Evolutionary conservation across 1,139 yeast species (phyloP).

Genomic region (Diutina scorzettiae): DNA sequence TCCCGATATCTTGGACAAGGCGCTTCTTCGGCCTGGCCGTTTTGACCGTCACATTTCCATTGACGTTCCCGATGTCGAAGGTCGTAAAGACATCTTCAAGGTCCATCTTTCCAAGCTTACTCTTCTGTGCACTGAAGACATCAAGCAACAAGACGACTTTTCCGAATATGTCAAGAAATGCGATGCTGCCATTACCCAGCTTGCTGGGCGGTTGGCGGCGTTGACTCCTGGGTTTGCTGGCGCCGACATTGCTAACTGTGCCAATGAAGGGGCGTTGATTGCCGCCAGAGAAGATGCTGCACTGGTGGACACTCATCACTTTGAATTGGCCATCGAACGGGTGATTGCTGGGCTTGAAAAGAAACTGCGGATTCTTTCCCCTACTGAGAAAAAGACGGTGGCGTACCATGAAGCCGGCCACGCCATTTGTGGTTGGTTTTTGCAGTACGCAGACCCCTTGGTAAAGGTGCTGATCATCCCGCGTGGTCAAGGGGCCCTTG

Average conservation of each 20-base stretch:
- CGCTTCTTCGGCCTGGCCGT: constrained; percentile 92
- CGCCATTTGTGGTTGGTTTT: constrained; percentile 95
- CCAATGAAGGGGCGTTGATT: constrained; percentile 93
- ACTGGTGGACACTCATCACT: constrained; percentile 67
- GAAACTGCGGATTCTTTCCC: constrained; percentile 70
- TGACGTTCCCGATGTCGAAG: constrained; percentile 87
- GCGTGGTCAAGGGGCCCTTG: constrained; percentile 91
- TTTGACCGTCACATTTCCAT: constrained; percentile 88
- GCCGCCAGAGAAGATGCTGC: constrained; percentile 41
- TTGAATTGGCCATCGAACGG: constrained; percentile 93
- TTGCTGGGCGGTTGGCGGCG: constrained; percentile 85
- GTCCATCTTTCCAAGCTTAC: constrained; percentile 70
- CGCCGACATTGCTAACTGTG: constrained; percentile 94
- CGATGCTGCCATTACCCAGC: constrained; percentile 9
- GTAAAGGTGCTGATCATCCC: constrained; percentile 94
- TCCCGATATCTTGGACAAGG: constrained; percentile 85
- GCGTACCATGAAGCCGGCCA: constrained; percentile 99
- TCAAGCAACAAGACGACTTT: constrained; percentile 30
- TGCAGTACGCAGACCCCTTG: constrained; percentile 82
- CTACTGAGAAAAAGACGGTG: constrained; percentile 77
- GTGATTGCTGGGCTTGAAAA: constrained; percentile 94
- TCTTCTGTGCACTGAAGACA: constrained; percentile 32
- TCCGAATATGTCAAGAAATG: constrained; percentile 36
- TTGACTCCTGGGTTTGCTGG: constrained; percentile 97
- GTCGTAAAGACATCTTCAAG: constrained; percentile 81